These are phyloP conservation scores for Aspergillus homomorphus DNA, from an alignment of 495 filamentous ascomycete genomes.

Conservation along the genomic window DNA sequence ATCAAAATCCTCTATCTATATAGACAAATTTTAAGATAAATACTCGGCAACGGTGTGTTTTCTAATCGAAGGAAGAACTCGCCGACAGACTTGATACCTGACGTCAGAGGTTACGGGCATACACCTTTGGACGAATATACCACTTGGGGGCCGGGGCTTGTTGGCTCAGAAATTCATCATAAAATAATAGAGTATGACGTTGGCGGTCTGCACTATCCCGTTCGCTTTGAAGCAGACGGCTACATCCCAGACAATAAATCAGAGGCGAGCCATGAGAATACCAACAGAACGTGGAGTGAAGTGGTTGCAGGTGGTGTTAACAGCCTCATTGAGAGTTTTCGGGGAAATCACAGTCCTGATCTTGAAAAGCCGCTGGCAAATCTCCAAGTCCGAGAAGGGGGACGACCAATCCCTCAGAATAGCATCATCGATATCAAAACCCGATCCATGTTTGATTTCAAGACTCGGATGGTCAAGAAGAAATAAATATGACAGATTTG, in stretches of 20 bases:
- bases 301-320: too few species aligned
- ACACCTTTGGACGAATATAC: constrained; percentile 65
- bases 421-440: constrained; percentile 69
- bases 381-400: background rate
- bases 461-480: constrained; percentile 40
- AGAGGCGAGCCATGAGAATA: background rate
- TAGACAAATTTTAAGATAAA: too few species aligned
- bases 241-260: constrained; percentile 35
- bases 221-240: constrained; percentile 64
- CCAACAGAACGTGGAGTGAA: background rate
- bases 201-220: constrained; percentile 48
- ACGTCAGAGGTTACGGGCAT: constrained; percentile 59
- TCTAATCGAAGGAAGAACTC: constrained; percentile 58
- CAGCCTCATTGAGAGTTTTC: too few species aligned
- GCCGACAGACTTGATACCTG: constrained; percentile 48
- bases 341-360: constrained; percentile 10
- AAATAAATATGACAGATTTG: constrained; percentile 28
- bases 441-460: constrained; percentile 36
- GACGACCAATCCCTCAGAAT: constrained; percentile 31
- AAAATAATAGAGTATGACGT: constrained; percentile 59
- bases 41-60: constrained; percentile 59
- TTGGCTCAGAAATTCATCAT: constrained; percentile 58
- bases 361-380: constrained; percentile 6
- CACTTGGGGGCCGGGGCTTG: constrained; percentile 48
- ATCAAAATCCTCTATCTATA: too few species aligned